phyloP scores from a whole-genome alignment of 768 basidiomycete species.

The Porpolomopsis calyptriformis region DNA sequence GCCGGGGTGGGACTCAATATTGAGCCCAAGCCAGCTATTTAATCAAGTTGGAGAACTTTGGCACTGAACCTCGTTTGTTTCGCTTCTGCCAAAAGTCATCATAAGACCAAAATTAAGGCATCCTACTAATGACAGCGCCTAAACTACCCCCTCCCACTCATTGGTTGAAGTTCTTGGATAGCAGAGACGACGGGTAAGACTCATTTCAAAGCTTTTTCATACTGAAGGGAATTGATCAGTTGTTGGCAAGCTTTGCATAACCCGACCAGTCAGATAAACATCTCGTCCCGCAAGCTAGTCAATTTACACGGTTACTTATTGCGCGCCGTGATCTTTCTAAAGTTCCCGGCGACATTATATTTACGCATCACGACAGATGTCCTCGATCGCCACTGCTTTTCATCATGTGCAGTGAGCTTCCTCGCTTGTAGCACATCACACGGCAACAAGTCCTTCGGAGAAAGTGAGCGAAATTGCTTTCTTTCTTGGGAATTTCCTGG shows the following conservation, averaged over 20 bases:
- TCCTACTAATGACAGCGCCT: too few relatives aligned
- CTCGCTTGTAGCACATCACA: conserved; percentile 65
- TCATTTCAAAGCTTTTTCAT: too few relatives aligned
- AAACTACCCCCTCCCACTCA: too few relatives aligned
- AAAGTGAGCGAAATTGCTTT: conserved; percentile 30
- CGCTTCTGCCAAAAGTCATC: too few relatives aligned
- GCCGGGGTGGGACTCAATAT: too few relatives aligned
- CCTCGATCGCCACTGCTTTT: conserved; percentile 59
- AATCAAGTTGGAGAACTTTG: too few relatives aligned
- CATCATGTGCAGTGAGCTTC: conserved; percentile 64
- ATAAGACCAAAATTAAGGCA: too few relatives aligned
- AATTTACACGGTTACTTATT: conserved; percentile 81
- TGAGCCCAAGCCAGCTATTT: too few relatives aligned
- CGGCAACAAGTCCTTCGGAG: conserved; percentile 60
- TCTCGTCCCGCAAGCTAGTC: conserved; percentile 35
- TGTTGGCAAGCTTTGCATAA: conserved; percentile 57
- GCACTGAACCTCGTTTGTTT: too few relatives aligned
- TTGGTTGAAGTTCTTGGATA: too few relatives aligned
- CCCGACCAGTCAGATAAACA: conserved; percentile 46
- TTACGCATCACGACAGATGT: conserved; percentile 38
- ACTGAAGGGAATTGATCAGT: conserved; percentile 12
- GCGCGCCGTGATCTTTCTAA: conserved; percentile 52
- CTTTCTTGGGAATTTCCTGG: conserved; percentile 5
- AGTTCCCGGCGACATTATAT: conserved; percentile 44
- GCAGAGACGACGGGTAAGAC: too few relatives aligned